phyloP scores from a whole-genome alignment of 2,329 filamentous ascomycete species.

The Rhexocercosporidium sp. region DNA sequence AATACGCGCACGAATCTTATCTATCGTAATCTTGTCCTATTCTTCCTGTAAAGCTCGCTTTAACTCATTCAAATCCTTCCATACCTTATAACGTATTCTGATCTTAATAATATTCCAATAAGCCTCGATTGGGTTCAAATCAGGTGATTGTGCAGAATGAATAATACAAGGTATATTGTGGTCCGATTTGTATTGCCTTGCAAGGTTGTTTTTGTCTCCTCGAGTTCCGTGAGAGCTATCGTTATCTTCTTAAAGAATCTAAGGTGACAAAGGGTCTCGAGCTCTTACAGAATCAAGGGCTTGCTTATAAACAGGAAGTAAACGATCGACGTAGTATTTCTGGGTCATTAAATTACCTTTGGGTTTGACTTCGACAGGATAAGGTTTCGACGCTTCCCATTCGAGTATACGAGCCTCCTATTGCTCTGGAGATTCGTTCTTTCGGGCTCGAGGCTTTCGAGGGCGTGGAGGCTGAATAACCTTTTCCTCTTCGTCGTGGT shows the following conservation, averaged over 20 bases:
- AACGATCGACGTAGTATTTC: slow-evolving; percentile 22
- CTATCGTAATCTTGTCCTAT: slow-evolving; percentile 21
- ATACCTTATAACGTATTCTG: background rate
- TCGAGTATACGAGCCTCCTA: slow-evolving; percentile 8
- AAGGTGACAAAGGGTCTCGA: background rate
- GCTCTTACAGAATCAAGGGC: slow-evolving; percentile 12
- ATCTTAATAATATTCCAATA: slow-evolving; percentile 5
- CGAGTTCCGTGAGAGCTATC: slow-evolving; percentile 13
- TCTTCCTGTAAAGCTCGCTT: slow-evolving; percentile 19
- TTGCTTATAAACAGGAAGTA: slow-evolving; percentile 17
- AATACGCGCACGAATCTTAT: slow-evolving; percentile 16
- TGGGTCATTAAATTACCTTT: slow-evolving; percentile 17
- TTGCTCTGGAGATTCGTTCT: slow-evolving; percentile 13
- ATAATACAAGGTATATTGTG: slow-evolving; percentile 1
- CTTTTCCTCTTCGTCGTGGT: slow-evolving; percentile 24
- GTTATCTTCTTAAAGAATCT: slow-evolving; percentile 19
- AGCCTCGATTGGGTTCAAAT: slow-evolving; percentile 4
- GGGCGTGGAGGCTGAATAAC: slow-evolving; percentile 1
- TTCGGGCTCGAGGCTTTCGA: slow-evolving; percentile 10
- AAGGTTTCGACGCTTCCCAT: slow-evolving; percentile 17
- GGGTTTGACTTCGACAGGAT: slow-evolving; percentile 11
- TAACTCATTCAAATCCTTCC: background rate
- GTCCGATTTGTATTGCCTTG: background rate
- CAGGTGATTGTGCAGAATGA: background rate
- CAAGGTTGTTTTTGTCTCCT: background rate